Percentiles rank a stretch among this genome's conserved stretches.
Evolutionary conservation across 2,329 filamentous ascomycete genomes (phyloP).

Genomic region (Bipolaris victoriae): DNA sequence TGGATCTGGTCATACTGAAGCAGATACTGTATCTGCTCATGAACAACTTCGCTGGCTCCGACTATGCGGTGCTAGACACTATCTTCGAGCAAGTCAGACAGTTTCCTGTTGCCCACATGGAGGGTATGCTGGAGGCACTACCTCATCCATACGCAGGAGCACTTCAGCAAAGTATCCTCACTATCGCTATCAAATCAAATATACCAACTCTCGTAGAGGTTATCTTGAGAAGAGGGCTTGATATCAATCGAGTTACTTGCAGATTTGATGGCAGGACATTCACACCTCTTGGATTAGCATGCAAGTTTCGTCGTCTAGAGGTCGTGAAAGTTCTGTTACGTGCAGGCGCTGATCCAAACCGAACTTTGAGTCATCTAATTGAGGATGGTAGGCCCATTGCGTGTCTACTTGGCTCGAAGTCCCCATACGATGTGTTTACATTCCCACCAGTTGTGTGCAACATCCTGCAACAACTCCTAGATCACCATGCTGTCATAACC

Average conservation of each 20-base stretch:
- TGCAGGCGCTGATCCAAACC: neutral
- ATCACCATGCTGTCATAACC: no score
- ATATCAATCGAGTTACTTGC: neutral
- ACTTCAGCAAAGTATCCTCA: conserved; percentile 15
- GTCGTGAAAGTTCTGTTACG: neutral
- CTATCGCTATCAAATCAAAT: conserved; percentile 15
- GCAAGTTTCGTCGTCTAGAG: neutral
- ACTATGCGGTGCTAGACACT: conserved; percentile 7
- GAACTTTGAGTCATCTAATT: no score
- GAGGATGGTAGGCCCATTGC: no score
- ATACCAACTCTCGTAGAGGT: conserved; percentile 1
- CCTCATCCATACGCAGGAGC: conserved; percentile 9
- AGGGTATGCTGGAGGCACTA: conserved; percentile 5
- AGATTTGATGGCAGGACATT: neutral
- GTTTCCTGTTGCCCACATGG: conserved; percentile 8
- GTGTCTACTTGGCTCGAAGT: no score
- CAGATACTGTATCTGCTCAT: conserved; percentile 15
- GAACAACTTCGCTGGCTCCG: conserved; percentile 12
- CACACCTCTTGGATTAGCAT: neutral
- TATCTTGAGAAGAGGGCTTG: neutral
- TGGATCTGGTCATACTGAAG: conserved; percentile 9
- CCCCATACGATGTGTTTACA: neutral
- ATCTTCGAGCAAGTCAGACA: conserved; percentile 15
- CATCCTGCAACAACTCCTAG: neutral
- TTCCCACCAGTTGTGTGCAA: neutral